These are phyloP conservation scores for Cercospora zeina DNA, from an alignment of 2,329 filamentous ascomycete species.

Conservation along the genomic window DNA sequence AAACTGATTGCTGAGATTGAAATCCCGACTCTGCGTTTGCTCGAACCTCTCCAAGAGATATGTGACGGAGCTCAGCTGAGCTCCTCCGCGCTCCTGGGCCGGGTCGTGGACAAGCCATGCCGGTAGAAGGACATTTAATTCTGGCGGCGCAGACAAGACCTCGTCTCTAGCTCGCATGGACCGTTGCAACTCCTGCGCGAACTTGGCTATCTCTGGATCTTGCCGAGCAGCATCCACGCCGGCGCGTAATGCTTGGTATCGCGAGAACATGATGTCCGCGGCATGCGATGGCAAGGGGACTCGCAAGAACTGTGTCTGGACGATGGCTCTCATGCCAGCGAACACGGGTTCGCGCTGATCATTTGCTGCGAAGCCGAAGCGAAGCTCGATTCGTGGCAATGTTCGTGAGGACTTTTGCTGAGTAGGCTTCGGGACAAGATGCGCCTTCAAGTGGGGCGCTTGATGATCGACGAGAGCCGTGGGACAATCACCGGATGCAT, in stretches of 20 bases:
- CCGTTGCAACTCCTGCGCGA: slow-evolving; percentile 25
- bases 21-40: slow-evolving; percentile 20
- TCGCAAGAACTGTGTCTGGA: slow-evolving; percentile 24
- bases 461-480: neutral
- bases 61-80: slow-evolving; percentile 20
- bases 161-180: slow-evolving; percentile 23
- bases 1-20: neutral
- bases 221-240: slow-evolving; percentile 4
- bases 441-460: slow-evolving; percentile 3
- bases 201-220: slow-evolving; percentile 26
- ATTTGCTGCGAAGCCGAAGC: slow-evolving; percentile 19
- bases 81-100: neutral
- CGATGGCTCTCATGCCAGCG: slow-evolving; percentile 21
- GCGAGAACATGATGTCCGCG: slow-evolving; percentile 31
- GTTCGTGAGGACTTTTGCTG: neutral
- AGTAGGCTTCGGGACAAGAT: slow-evolving; percentile 8
- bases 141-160: slow-evolving; percentile 25
- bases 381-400: slow-evolving; percentile 25
- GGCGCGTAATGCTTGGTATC: slow-evolving; percentile 18
- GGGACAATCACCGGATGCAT: neutral
- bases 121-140: slow-evolving; percentile 30
- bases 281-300: slow-evolving; percentile 28
- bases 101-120: slow-evolving; percentile 18
- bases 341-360: slow-evolving; percentile 14
- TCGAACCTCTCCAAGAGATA: slow-evolving; percentile 38